Evolutionary conservation across 2,329 filamentous ascomycete genomes (phyloP).

Genomic region (Rhexocercosporidium sp.): DNA sequence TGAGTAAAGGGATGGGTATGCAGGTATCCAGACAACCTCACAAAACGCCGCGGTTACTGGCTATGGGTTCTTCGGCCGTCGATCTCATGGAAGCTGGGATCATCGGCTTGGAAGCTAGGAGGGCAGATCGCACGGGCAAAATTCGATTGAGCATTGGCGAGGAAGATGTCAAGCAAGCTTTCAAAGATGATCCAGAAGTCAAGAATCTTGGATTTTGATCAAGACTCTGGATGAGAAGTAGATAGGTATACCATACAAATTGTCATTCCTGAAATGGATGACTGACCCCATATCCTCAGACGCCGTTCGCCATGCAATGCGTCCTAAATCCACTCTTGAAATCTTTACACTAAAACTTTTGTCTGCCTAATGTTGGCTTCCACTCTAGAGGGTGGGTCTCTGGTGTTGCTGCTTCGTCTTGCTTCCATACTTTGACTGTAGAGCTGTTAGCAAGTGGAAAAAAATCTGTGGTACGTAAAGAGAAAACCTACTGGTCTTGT

Average conservation of each 20-base stretch:
- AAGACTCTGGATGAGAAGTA: constrained; percentile 20
- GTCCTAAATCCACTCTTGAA: constrained; percentile 11
- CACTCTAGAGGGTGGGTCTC: constrained; percentile 92
- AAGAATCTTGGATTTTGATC: constrained; percentile 57
- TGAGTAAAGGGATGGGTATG: background rate
- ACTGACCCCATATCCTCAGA: background rate
- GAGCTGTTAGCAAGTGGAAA: constrained; percentile 29
- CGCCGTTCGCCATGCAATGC: constrained; percentile 38
- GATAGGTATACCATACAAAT: constrained; percentile 19
- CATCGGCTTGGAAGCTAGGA: constrained; percentile 79
- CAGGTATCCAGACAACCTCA: constrained; percentile 16
- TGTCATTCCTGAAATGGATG: constrained; percentile 3
- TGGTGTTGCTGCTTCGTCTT: constrained; percentile 86
- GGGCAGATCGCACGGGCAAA: constrained; percentile 85
- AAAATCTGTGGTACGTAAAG: background rate
- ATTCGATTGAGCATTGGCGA: constrained; percentile 85
- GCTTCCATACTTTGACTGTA: constrained; percentile 91
- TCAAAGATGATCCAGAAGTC: constrained; percentile 87
- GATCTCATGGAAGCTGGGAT: constrained; percentile 88
- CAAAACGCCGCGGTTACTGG: constrained; percentile 54
- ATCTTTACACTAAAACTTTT: constrained; percentile 65
- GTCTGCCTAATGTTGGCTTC: constrained; percentile 79
- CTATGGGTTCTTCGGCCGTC: constrained; percentile 74
- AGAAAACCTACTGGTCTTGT: constrained; percentile 78
- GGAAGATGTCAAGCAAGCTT: constrained; percentile 87